phyloP scores from a whole-genome alignment of 1,139 yeast species.

The Nakaseomyces kungkrabaensis region DNA sequence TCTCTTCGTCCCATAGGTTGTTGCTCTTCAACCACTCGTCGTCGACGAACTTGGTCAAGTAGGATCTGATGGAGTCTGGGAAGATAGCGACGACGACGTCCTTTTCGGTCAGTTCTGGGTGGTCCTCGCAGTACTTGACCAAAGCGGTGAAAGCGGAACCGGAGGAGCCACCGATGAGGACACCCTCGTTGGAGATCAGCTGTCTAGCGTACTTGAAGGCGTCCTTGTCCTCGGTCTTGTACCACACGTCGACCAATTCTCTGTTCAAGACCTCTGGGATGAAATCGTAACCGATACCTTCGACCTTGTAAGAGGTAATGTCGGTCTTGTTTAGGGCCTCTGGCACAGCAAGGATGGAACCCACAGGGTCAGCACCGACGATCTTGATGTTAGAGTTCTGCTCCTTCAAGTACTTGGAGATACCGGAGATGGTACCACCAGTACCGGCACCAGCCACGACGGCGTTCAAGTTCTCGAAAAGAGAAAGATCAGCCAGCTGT shows the following conservation, averaged over 20 bases:
- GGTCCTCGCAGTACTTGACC: conserved; percentile 55
- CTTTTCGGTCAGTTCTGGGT: conserved; percentile 51
- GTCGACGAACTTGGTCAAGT: conserved; percentile 79
- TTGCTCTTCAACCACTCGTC: conserved; percentile 86
- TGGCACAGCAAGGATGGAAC: conserved; percentile 78
- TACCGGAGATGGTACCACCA: conserved; percentile 85
- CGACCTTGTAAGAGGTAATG: conserved; percentile 62
- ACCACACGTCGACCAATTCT: conserved; percentile 62
- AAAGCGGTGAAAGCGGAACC: conserved; percentile 83
- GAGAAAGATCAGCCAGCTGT: conserved; percentile 36
- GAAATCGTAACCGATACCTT: conserved; percentile 89
- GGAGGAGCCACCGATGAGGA: conserved; percentile 80
- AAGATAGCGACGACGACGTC: conserved; percentile 73
- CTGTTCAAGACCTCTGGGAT: conserved; percentile 74
- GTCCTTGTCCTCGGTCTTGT: conserved; percentile 77
- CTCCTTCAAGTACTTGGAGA: conserved; percentile 66
- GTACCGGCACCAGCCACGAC: conserved; percentile 90
- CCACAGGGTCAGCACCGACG: conserved; percentile 80
- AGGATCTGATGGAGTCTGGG: conserved; percentile 84
- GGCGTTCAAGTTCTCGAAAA: conserved; percentile 61
- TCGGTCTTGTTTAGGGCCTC: conserved; percentile 54
- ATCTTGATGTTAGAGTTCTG: conserved; percentile 53
- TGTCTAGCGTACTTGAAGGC: conserved; percentile 76
- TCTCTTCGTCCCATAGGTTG: conserved; percentile 52
- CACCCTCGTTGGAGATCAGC: conserved; percentile 77